phyloP scores from a whole-genome alignment of 805 yeast genomes.

The Lipomyces sp. region DNA sequence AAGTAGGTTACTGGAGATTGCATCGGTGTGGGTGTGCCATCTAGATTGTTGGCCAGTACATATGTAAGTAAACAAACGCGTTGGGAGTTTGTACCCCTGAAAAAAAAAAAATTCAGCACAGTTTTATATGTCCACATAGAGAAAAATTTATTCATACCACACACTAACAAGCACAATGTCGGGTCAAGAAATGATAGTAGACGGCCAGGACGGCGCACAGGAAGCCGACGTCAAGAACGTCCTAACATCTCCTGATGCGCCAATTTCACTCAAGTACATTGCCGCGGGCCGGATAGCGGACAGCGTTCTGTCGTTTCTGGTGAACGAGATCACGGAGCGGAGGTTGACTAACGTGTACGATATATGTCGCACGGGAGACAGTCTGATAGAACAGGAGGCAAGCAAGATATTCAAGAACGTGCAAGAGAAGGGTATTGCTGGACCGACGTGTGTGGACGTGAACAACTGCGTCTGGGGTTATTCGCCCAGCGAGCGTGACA shows the following conservation, averaged over 20 bases:
- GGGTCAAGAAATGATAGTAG: conserved; percentile 14
- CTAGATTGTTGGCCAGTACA: no score
- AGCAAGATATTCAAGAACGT: conserved; percentile 54
- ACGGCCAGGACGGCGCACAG: conserved; percentile 1
- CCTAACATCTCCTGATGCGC: conserved; percentile 15
- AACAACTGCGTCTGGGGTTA: conserved; percentile 75
- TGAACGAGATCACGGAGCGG: conserved; percentile 7
- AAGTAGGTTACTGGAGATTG: no score
- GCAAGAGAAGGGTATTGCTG: conserved; percentile 83
- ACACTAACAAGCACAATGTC: conserved; percentile 1
- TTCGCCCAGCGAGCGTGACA: conserved; percentile 63
- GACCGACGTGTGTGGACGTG: conserved; percentile 85
- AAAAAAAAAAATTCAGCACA: not conserved
- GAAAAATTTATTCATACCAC: not conserved
- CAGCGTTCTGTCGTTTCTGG: conserved; percentile 17
- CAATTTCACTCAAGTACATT: conserved; percentile 18
- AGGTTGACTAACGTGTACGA: conserved; percentile 20
- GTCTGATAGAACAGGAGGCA: conserved; percentile 60
- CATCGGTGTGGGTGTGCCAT: no score
- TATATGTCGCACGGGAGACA: conserved; percentile 78
- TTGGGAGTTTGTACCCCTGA: not conserved
- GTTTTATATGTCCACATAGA: not conserved
- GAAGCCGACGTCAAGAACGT: conserved; percentile 11
- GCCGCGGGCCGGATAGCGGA: conserved; percentile 27
- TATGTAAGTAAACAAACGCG: no score